phyloP scores from a whole-genome alignment of 2,329 filamentous ascomycete genomes.

The Neonectria hederae region DNA sequence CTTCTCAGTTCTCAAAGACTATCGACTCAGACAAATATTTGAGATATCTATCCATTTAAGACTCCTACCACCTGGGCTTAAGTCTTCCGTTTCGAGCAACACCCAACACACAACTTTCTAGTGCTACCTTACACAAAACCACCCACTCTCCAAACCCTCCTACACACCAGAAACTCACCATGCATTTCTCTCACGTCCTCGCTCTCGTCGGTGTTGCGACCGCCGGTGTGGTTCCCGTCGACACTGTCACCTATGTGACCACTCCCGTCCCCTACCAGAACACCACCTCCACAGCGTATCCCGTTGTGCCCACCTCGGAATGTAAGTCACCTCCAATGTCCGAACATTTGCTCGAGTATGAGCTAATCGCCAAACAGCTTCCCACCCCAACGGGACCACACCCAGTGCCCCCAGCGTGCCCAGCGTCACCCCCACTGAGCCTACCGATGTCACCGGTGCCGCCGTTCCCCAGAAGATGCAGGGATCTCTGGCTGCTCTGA shows the following conservation, averaged over 20 bases:
- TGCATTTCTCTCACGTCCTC: constrained; percentile 41
- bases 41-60: neutral
- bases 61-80: neutral
- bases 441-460: constrained; percentile 28
- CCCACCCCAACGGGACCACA: constrained; percentile 27
- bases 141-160: constrained; percentile 12
- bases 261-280: constrained; percentile 27
- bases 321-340: constrained; percentile 9
- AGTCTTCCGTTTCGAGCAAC: constrained; percentile 9
- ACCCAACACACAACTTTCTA: constrained; percentile 5
- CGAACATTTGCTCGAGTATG: neutral
- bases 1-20: neutral
- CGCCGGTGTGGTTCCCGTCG: constrained; percentile 22
- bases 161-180: constrained; percentile 30
- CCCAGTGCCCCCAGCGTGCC: constrained; percentile 3
- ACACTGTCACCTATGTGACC: constrained; percentile 24
- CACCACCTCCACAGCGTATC: constrained; percentile 28
- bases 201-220: constrained; percentile 39
- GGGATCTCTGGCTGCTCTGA: constrained; percentile 35
- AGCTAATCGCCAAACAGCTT: constrained; percentile 16
- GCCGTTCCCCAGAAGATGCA: constrained; percentile 18
- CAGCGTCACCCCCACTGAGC: constrained; percentile 11
- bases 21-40: neutral
- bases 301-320: constrained; percentile 19
- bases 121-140: constrained; percentile 3